These are phyloP conservation scores for Silene conica DNA, from an alignment of 148 eudicot species.

Conservation along the genomic window DNA sequence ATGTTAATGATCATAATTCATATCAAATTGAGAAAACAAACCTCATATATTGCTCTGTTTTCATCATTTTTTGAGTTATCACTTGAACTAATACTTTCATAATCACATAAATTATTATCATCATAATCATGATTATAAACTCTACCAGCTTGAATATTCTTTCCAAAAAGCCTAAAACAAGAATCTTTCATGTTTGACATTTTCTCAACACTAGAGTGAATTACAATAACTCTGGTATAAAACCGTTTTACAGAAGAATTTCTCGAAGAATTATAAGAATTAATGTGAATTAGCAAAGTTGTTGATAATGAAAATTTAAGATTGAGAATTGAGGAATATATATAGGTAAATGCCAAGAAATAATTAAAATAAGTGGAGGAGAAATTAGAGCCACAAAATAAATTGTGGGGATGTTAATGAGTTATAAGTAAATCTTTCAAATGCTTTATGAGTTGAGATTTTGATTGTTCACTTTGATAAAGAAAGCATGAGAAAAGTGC, in stretches of 20 bases:
- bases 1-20: too few species aligned
- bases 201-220: not conserved
- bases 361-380: slow-evolving; percentile 18
- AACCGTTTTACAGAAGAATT: too few species aligned
- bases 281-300: not conserved
- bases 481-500: not conserved
- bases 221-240: too few species aligned
- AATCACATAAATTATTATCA: slow-evolving; percentile 21
- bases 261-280: too few species aligned
- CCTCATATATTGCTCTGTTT: slow-evolving; percentile 23
- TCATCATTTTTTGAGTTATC: slow-evolving; percentile 24
- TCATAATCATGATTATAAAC: slow-evolving; percentile 5
- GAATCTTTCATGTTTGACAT: slow-evolving; percentile 45
- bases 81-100: slow-evolving; percentile 16
- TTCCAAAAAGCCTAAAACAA: slow-evolving; percentile 66
- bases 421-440: slow-evolving; percentile 27
- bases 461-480: not conserved
- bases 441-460: slow-evolving; percentile 11
- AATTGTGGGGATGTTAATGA: slow-evolving; percentile 32
- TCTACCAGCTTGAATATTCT: slow-evolving; percentile 37
- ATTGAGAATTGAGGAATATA: slow-evolving; percentile 5
- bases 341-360: slow-evolving; percentile 41
- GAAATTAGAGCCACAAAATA: slow-evolving; percentile 58
- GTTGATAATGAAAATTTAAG: not conserved
- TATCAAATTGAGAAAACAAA: not conserved